phyloP scores from a whole-genome alignment of 352 stramenopile species.

The Globisporangium recalcitrans region DNA sequence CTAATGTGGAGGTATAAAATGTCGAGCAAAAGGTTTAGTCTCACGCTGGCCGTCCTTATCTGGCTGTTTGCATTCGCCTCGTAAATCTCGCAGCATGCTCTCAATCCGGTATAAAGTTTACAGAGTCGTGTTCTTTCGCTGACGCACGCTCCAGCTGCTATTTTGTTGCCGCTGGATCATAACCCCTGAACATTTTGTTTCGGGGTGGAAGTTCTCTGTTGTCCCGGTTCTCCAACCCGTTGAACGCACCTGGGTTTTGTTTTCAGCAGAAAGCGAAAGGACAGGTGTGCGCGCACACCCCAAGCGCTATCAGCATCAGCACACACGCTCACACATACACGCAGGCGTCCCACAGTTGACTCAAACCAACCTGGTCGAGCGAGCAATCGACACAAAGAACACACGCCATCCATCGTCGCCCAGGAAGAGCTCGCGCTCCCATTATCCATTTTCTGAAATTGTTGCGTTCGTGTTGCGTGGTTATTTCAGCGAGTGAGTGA shows the following conservation, averaged over 20 bases:
- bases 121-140: no score
- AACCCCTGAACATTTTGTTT: background rate
- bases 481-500: background rate
- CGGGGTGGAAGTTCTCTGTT: background rate
- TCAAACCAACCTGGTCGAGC: background rate
- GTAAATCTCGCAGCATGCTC: background rate
- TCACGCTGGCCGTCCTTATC: no score
- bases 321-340: background rate
- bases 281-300: background rate
- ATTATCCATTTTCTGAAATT: background rate
- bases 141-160: background rate
- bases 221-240: background rate
- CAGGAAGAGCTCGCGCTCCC: background rate
- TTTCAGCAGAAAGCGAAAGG: background rate
- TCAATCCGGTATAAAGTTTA: slow-evolving; percentile 1
- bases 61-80: no score
- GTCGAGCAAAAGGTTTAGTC: background rate
- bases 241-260: background rate
- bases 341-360: background rate
- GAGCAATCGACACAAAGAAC: background rate
- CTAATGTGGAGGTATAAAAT: background rate
- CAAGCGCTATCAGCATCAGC: background rate
- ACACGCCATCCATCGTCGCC: background rate
- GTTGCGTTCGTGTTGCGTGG: no score
- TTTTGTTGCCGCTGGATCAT: background rate